These are phyloP conservation scores for Podospora pseudoanserina DNA, from an alignment of 495 filamentous ascomycete species.

Conservation along the genomic window DNA sequence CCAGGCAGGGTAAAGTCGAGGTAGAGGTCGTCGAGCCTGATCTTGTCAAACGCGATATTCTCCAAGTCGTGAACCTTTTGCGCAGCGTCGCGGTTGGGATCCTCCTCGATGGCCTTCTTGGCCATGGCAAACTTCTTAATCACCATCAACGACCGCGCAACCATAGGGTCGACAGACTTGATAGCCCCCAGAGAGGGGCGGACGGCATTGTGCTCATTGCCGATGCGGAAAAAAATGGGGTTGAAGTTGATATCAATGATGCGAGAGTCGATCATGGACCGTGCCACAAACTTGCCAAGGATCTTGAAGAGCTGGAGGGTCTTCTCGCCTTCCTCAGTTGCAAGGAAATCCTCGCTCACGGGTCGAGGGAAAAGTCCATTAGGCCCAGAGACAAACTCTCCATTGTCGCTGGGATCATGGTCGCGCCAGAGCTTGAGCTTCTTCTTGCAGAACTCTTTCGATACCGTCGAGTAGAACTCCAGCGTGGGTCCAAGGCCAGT, in stretches of 20 bases:
- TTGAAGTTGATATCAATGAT: constrained; percentile 99
- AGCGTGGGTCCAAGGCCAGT: constrained; percentile 94
- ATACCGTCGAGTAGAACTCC: constrained; percentile 97
- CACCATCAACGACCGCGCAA: constrained; percentile 80
- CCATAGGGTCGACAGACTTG: constrained; percentile 78
- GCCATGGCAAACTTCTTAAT: constrained; percentile 82
- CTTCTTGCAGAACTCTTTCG: constrained; percentile 95
- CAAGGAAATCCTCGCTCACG: constrained; percentile 73
- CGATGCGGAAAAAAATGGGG: constrained; percentile 94
- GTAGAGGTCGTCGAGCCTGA: constrained; percentile 77
- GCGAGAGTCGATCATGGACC: constrained; percentile 96
- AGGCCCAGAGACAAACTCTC: constrained; percentile 83
- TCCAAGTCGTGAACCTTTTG: constrained; percentile 68
- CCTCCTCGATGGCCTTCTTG: constrained; percentile 75
- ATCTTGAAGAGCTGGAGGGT: constrained; percentile 86
- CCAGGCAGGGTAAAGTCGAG: constrained; percentile 95
- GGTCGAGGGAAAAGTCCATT: constrained; percentile 90
- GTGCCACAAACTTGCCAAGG: constrained; percentile 94
- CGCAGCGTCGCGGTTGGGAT: constrained; percentile 56
- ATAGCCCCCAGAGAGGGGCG: constrained; percentile 88
- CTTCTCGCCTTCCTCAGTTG: constrained; percentile 72
- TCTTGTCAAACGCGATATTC: constrained; percentile 67
- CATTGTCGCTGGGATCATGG: constrained; percentile 68
- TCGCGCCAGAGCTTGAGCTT: constrained; percentile 96
- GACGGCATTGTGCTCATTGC: constrained; percentile 67